Base-by-base conservation (phyloP, 257 asterid genomes). In the Linaria vulgaris region DNA sequence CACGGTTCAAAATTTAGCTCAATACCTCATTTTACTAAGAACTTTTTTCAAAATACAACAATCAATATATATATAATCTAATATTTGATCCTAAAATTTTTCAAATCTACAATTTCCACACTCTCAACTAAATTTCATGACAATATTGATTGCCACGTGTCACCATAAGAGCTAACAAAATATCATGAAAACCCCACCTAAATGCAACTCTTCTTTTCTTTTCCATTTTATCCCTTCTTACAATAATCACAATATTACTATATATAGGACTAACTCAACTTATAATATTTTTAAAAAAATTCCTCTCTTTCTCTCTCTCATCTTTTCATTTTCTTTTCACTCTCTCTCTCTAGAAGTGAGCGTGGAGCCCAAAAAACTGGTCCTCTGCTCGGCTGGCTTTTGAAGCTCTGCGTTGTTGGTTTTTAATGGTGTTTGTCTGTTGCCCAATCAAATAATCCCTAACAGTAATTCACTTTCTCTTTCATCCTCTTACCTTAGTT, bases 301-400 rank as follows among this genome's bases (percentile, higher is more conserved):
- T 41, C 25, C 45, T 37, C 12, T 27, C 34, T 27, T 6, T 27
- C 34, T 27, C 58, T 14, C 61, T 25, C 7, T 52, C 44, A 45
- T 43, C 37, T 24, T 6, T 57, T 24, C 10, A 50, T 43, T 12
- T 52, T 12, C 45, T 24, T 9, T 12, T 58, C 9, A 63, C 60
- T 72, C 64, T 73, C 74, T 68, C 70, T 53, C 54, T 78, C 74
- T 55, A 17, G 10, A 46, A 57, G 59, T 12, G 57, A 59, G 62
- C n/a, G 81, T 81, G 91, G 94, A 71, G 78, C 91, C 97, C 92
- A 59, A 56, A n/a, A 7, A 56, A 44, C 72, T 82, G 86, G 88
- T 76, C 87, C 78, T 60, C 62, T 74, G 78, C 84, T 74, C 74
- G 65, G 87, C 82, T 78, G 86, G 79, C 79, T 78, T 27, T 34